A percentile compares a stretch with the other conserved stretches of the same genome.
phyloP scores from a whole-genome alignment of 768 basidiomycete genomes.

The Amanita thiersii region DNA sequence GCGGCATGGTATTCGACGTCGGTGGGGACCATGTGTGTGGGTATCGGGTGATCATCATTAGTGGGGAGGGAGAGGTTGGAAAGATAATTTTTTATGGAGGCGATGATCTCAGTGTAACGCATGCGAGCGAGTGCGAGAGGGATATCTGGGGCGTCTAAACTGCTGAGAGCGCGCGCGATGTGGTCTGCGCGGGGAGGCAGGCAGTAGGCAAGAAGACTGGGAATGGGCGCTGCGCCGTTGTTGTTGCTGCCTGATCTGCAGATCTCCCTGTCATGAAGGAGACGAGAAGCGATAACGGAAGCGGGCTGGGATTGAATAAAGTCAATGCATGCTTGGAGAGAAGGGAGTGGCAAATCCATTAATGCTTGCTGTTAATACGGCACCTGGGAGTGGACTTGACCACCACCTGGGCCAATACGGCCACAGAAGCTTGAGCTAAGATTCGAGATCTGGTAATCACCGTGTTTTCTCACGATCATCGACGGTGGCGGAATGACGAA shows the following conservation, averaged over 20 bases:
- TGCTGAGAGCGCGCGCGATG: conserved; percentile 14
- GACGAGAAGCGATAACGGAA: conserved; percentile 13
- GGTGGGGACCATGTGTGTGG: conserved; percentile 17
- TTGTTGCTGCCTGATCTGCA: conserved; percentile 13
- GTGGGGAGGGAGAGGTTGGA: conserved; percentile 11
- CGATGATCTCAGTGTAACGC: conserved; percentile 16
- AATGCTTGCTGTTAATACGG: not conserved
- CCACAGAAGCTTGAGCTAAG: too few species aligned
- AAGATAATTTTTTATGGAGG: conserved; percentile 16
- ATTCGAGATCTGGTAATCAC: too few species aligned
- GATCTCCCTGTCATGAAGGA: conserved; percentile 15
- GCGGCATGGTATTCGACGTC: conserved; percentile 18
- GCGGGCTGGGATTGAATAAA: conserved; percentile 15
- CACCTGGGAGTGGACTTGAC: too few species aligned
- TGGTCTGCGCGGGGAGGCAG: conserved; percentile 14
- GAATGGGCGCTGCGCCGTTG: conserved; percentile 9
- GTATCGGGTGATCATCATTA: conserved; percentile 9
- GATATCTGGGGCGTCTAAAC: conserved; percentile 11
- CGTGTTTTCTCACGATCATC: too few species aligned
- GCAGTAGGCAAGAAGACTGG: conserved; percentile 15
- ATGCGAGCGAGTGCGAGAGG: conserved; percentile 17
- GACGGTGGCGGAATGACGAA: too few species aligned
- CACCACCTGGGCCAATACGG: too few species aligned
- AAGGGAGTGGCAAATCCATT: not conserved
- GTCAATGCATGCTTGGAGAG: conserved; percentile 13